phyloP scores from a whole-genome alignment of 2,329 filamentous ascomycete species.

The Aspergillaceae sp. region DNA sequence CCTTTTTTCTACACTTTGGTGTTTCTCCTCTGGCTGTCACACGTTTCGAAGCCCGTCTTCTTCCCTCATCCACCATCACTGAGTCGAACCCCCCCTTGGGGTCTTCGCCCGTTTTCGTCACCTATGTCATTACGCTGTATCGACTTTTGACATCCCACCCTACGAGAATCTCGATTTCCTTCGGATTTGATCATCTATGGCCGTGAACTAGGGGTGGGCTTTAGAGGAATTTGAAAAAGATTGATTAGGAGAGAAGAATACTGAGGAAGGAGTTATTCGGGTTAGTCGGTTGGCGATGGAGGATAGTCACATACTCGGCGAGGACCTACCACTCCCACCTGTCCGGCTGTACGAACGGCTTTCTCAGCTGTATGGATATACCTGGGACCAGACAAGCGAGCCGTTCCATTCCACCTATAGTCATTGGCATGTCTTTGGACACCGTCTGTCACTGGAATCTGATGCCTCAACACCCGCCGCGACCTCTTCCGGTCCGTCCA shows the following conservation, averaged over 20 bases:
- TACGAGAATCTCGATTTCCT: neutral
- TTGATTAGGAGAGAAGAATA: too few species aligned
- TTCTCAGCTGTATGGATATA: constrained; percentile 63
- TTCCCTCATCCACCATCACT: neutral
- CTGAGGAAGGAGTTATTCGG: too few species aligned
- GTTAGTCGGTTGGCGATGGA: constrained; percentile 21
- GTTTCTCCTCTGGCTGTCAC: neutral
- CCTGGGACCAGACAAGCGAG: constrained; percentile 59
- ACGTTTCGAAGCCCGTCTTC: neutral
- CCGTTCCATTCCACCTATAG: constrained; percentile 61
- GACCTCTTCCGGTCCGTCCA: constrained; percentile 35
- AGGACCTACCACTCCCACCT: constrained; percentile 49
- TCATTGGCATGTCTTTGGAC: constrained; percentile 70
- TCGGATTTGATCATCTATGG: constrained; percentile 13
- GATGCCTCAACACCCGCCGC: constrained; percentile 41
- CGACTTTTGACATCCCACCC: constrained; percentile 2
- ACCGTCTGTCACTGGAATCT: constrained; percentile 47
- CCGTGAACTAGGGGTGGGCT: constrained; percentile 10
- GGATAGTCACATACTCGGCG: constrained; percentile 32
- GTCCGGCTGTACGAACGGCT: constrained; percentile 64
- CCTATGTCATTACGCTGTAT: constrained; percentile 14
- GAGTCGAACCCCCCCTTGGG: too few species aligned
- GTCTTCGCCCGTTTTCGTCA: constrained; percentile 12
- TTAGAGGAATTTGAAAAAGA: neutral
- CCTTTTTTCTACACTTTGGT: neutral